A percentile compares a stretch with the other conserved stretches of the same genome.
phyloP scores from a whole-genome alignment of 805 yeast genomes.

The Sugiyamaella qingdaonensis region DNA sequence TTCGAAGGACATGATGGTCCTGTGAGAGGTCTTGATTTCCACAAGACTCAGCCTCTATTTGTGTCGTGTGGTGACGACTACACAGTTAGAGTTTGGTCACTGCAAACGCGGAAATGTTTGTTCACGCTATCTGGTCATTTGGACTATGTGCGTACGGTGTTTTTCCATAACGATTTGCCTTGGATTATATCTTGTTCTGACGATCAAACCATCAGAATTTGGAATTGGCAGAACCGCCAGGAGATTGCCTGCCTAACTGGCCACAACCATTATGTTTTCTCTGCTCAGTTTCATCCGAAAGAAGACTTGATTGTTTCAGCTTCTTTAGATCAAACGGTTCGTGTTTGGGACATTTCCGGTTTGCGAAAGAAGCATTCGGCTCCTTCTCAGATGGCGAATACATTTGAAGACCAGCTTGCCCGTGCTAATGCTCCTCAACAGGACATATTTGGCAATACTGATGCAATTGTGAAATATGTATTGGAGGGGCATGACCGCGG shows the following conservation, averaged over 20 bases:
- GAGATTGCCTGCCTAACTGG: conserved; percentile 97
- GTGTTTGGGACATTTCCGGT: conserved; percentile 98
- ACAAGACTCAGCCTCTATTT: conserved; percentile 95
- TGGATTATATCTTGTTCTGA: conserved; percentile 96
- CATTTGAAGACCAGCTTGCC: conserved; percentile 43
- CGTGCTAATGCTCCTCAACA: conserved; percentile 47
- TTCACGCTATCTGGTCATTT: conserved; percentile 91
- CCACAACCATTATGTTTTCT: conserved; percentile 97
- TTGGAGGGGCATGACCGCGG: conserved; percentile 98
- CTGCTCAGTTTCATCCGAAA: conserved; percentile 94
- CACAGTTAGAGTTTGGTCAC: conserved; percentile 92
- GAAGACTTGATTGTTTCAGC: conserved; percentile 95
- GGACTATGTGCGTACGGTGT: conserved; percentile 92
- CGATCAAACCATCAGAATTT: conserved; percentile 96
- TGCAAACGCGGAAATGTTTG: conserved; percentile 83
- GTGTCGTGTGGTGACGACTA: conserved; percentile 98
- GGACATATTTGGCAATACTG: conserved; percentile 91
- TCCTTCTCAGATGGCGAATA: conserved; percentile 31
- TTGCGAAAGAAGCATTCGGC: conserved; percentile 94
- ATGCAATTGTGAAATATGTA: conserved; percentile 91
- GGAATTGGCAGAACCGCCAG: conserved; percentile 99
- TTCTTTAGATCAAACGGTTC: conserved; percentile 95
- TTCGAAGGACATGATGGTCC: conserved; percentile 99
- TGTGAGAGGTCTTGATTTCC: conserved; percentile 91
- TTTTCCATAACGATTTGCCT: conserved; percentile 92